These are phyloP conservation scores for Lyophyllum semitale DNA, from an alignment of 768 basidiomycete species.

Conservation along the genomic window DNA sequence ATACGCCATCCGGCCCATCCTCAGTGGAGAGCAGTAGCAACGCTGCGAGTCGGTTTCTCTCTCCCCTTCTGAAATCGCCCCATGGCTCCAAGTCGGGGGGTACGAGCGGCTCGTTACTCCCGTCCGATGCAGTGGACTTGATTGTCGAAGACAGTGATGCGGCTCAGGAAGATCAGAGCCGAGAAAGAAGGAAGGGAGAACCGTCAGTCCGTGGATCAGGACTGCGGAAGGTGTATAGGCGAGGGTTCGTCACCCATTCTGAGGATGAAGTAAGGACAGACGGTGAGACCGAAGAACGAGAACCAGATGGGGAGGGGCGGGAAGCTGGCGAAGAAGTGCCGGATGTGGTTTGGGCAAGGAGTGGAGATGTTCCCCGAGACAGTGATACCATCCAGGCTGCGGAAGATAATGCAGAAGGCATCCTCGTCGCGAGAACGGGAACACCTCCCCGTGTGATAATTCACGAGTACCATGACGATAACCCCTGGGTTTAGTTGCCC, in stretches of 20 bases:
- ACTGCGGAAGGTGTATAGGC: conserved; percentile 54
- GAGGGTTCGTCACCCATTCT: conserved; percentile 43
- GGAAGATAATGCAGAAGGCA: conserved; percentile 20
- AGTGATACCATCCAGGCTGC: conserved; percentile 23
- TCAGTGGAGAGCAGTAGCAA: conserved; percentile 29
- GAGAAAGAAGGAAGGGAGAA: conserved; percentile 64
- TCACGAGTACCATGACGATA: conserved; percentile 44
- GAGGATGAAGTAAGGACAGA: conserved; percentile 32
- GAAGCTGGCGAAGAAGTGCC: conserved; percentile 44
- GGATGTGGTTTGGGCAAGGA: conserved; percentile 34
- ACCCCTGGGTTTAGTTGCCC: conserved; percentile 56
- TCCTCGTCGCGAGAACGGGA: conserved; percentile 31
- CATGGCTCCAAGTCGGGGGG: conserved; percentile 26
- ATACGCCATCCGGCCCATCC: conserved; percentile 20
- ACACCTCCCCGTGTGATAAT: conserved; percentile 46
- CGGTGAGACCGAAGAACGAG: conserved; percentile 45
- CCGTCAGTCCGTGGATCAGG: conserved; percentile 46
- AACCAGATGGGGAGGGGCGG: conserved; percentile 25
- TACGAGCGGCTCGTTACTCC: conserved; percentile 30
- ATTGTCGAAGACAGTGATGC: conserved; percentile 71
- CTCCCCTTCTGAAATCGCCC: conserved; percentile 33
- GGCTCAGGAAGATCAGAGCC: conserved; percentile 50
- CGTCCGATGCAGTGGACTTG: conserved; percentile 86
- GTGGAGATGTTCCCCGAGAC: conserved; percentile 28
- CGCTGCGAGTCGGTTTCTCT: conserved; percentile 24